Evolutionary conservation across 169 alveolate species (phyloP), one percentile per base, ranked within the genome.

Genomic region (Babesia ovis): DNA sequence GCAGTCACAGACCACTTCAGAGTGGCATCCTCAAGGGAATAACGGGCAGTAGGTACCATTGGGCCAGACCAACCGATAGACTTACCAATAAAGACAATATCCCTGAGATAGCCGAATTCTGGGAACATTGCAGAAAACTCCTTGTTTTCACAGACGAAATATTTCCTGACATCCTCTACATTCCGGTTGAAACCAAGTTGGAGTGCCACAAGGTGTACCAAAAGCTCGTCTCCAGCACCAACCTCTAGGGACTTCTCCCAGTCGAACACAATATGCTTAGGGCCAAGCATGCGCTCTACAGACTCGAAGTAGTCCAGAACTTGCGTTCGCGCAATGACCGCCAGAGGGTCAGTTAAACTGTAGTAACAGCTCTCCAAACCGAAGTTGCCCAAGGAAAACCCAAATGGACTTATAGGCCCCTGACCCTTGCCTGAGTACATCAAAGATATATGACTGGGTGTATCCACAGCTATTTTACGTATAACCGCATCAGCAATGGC

Each of bases 401-500:
- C 89, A 68, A 85, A 85, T 51, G 89, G 68, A 39, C 68, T 76
- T 31, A 83, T 76, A 8, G 92, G 92, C 27, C 92, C 92, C 23
- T 54, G 62, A 9, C 81, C 84, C 46, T 61, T 85, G 31, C 92
- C 92, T 34, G 91, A 75, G 42, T 83, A 79, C 41, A 83, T 72
- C 58, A 84, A 61, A 4, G 91, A 76, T 22, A 85, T 45, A 42
- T 76, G 85, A 29, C 88, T 72, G 23, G 77, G 85, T 42, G 77
- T 83, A 56, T 85, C 92, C 12, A 62, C 41, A 29, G 92, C 73
- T 8, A 68, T 39, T 46, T 68, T 76, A 29, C 92, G 71, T 27
- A 69, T 61, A 18, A 85, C 62, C 35, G 80, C 86, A 43, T 85
- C 92, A n/a, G 92, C 77, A 51, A 85, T 84, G 48, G 84, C 77